These are phyloP conservation scores for Penicillium pulvis DNA, from an alignment of 495 filamentous ascomycete species.

Conservation along the genomic window DNA sequence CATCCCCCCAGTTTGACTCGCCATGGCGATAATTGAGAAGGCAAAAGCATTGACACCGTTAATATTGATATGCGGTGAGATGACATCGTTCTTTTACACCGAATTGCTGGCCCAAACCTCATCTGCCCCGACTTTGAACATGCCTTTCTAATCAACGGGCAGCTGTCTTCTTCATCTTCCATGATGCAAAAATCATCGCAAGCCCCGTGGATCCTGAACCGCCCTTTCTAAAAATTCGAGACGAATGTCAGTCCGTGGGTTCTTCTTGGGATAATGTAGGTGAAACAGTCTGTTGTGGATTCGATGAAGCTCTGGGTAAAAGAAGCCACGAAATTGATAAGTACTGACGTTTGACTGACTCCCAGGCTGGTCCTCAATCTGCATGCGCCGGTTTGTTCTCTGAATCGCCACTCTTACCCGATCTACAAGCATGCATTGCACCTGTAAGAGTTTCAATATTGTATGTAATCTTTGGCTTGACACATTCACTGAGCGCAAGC, in stretches of 20 bases:
- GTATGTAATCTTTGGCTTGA: neutral
- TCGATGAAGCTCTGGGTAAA: neutral
- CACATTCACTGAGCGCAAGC: neutral
- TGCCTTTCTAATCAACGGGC: neutral
- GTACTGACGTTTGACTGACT: neutral
- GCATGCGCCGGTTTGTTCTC: neutral
- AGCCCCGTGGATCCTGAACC: neutral
- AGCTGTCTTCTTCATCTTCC: slow-evolving; percentile 2
- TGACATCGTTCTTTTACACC: neutral
- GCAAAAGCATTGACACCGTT: neutral
- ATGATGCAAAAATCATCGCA: neutral
- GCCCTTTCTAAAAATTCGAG: neutral
- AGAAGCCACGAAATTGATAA: neutral
- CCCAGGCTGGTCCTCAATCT: neutral
- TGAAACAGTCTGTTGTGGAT: neutral
- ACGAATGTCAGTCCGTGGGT: neutral
- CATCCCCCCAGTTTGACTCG: neutral
- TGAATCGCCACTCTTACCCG: neutral
- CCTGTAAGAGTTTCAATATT: neutral
- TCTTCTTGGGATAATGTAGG: slow-evolving; percentile 2
- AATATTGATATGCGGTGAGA: slow-evolving; percentile 6
- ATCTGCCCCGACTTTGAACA: neutral
- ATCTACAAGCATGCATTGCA: slow-evolving; percentile 1
- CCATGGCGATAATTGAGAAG: neutral
- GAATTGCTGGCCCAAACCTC: neutral